Conservation (phyloP, 2,329 filamentous ascomycete genomes). For the Ophiocordyceps camponoti-saundersi region DNA sequence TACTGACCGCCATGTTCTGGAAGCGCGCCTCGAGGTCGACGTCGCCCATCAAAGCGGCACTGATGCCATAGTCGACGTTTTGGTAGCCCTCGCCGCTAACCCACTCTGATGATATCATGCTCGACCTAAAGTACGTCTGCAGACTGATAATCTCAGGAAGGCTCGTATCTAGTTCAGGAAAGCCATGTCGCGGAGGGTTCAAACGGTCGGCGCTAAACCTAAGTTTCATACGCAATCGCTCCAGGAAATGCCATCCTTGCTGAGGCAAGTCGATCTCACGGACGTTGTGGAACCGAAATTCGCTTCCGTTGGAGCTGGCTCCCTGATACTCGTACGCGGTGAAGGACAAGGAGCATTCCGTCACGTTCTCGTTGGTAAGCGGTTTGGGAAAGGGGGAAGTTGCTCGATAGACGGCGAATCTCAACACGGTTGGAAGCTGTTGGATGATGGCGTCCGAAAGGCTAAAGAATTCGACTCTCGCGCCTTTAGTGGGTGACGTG, state of each 20-base stretch:
- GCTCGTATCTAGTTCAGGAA: not conserved
- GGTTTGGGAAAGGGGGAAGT: not conserved
- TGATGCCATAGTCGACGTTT: not conserved
- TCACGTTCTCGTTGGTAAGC: not conserved
- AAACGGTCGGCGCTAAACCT: not conserved
- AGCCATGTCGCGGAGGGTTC: no score
- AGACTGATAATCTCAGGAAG: not conserved
- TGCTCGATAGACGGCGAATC: not conserved
- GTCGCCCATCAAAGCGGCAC: not conserved
- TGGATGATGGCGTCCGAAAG: not conserved
- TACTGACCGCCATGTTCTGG: not conserved
- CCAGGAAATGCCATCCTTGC: not conserved
- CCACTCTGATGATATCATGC: not conserved
- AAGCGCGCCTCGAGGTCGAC: not conserved
- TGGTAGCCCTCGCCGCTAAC: not conserved
- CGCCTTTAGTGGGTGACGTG: not conserved
- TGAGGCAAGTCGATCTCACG: not conserved
- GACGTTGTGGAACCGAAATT: not conserved
- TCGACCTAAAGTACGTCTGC: not conserved
- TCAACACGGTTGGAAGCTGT: not conserved
- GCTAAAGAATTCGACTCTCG: no score
- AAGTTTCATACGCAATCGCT: not conserved
- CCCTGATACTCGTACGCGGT: not conserved
- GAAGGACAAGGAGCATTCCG: not conserved
- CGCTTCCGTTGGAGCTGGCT: not conserved